phyloP scores from a whole-genome alignment of 169 alveolate genomes.

The Plasmodium vinckei region DNA sequence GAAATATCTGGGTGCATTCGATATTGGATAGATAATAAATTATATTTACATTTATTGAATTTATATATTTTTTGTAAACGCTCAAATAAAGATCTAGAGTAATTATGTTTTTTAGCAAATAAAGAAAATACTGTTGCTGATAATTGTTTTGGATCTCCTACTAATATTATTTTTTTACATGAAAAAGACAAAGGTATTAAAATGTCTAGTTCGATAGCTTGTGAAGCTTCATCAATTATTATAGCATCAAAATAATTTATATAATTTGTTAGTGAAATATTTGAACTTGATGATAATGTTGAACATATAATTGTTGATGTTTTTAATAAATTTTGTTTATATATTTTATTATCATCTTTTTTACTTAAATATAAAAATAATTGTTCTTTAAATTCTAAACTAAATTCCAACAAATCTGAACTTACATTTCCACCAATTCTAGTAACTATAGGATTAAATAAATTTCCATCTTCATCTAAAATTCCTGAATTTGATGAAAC shows the following conservation, averaged over 20 bases:
- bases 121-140: constrained; percentile 97
- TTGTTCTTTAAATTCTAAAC: constrained; percentile 89
- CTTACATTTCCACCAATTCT: constrained; percentile 94
- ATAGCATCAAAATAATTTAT: constrained; percentile 93
- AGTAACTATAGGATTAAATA: constrained; percentile 89
- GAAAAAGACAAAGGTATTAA: constrained; percentile 88
- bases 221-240: constrained; percentile 98
- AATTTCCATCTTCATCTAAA: constrained; percentile 88
- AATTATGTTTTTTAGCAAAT: constrained; percentile 85
- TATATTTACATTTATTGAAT: constrained; percentile 81
- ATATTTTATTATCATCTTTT: constrained; percentile 22
- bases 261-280: constrained; percentile 84
- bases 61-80: constrained; percentile 85
- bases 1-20: constrained; percentile 98
- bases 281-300: constrained; percentile 93
- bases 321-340: constrained; percentile 84
- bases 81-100: constrained; percentile 91
- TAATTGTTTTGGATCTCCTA: constrained; percentile 97
- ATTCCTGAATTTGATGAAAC: constrained; percentile 85
- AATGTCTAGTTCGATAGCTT: constrained; percentile 90
- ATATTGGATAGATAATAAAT: constrained; percentile 92
- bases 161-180: constrained; percentile 91
- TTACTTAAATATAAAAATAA: constrained; percentile 76
- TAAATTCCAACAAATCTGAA: constrained; percentile 89
- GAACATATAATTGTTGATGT: constrained; percentile 91